Conservation (phyloP, 2,329 filamentous ascomycete genomes). For the Pestalotiopsis sp. region DNA sequence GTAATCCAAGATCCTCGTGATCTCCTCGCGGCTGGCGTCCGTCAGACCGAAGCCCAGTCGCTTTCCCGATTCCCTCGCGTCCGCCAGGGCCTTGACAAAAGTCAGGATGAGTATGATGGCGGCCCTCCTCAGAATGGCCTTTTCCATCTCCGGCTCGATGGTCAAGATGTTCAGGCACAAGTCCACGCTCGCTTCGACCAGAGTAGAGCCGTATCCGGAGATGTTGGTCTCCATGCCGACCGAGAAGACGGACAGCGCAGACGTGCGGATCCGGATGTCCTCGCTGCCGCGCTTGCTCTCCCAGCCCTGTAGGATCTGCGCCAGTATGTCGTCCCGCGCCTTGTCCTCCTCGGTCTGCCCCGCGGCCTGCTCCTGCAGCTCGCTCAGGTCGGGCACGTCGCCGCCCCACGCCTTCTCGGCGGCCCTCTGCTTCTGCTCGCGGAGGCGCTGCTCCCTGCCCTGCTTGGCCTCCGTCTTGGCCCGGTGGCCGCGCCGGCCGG, state of each 20-base stretch:
- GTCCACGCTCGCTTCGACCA: conserved; percentile 62
- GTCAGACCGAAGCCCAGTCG: conserved; percentile 57
- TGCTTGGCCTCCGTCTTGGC: conserved; percentile 62
- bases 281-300: conserved; percentile 66
- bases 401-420: conserved; percentile 59
- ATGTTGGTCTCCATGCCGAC: conserved; percentile 63
- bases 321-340: conserved; percentile 46
- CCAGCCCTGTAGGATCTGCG: conserved; percentile 68
- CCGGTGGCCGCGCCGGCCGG: conserved; percentile 64
- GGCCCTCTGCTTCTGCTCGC: conserved; percentile 50
- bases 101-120: conserved; percentile 66
- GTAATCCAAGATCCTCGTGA: conserved; percentile 65
- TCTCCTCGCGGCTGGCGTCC: conserved; percentile 59
- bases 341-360: conserved; percentile 16
- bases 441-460: conserved; percentile 49
- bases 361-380: conserved; percentile 24
- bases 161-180: conserved; percentile 64
- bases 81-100: conserved; percentile 62
- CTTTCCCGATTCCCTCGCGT: conserved; percentile 47
- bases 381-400: conserved; percentile 49
- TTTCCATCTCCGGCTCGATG: conserved; percentile 61
- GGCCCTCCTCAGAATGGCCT: conserved; percentile 67
- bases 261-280: conserved; percentile 70
- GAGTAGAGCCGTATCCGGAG: conserved; percentile 52
- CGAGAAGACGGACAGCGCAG: conserved; percentile 68